Base-by-base conservation (phyloP, 805 yeast species). In the Ascoidea asiatica region DNA sequence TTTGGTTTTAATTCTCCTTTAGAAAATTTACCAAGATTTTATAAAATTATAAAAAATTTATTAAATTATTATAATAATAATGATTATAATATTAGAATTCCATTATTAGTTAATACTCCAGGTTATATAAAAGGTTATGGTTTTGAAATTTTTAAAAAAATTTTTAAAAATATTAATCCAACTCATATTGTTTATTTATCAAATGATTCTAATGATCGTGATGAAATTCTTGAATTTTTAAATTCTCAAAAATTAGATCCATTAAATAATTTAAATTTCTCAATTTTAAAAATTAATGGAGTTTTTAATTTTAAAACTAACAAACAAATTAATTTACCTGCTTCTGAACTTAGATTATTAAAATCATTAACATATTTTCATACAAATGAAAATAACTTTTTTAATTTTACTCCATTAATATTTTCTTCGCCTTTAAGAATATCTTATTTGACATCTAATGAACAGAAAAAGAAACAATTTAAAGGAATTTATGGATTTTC, bases 81-180 rank as follows among this genome's bases (percentile, higher is more conserved):
- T 15, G 38, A 47, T 7, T 50, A 52, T 23, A 53, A 41, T 44
- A 56, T 54, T 7, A 43, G 45, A 37, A 40, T 43, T 18, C 52
- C 52, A 5, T 41, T 49, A 19, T 37, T 49, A 4, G 50, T 50
- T 8, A 67, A 67, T 45, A 67, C 68, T 1, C 72, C 74, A 0
- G 70, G 71, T 0, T 67, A 71, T 70, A 59, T 69, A 11, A 66
- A 64, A 46, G 74, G 74, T 2, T 65, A 56, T 43, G 73, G 73
- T 3, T 60, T 64, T 44, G 66, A 66, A 41, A 46, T 69, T 4
- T 56, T 69, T 38, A 48, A 42, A 8, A 53, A 60, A 21, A 50
- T 68, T 5, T 55, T 67, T 5, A 40, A 48, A 8, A 19, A 49
- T 5, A 50, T 65, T 1, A 44, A 53, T 17, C 68, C 72, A 2